Base-by-base conservation (phyloP, 441 rosid genomes). In the Populus trichocarpa region DNA sequence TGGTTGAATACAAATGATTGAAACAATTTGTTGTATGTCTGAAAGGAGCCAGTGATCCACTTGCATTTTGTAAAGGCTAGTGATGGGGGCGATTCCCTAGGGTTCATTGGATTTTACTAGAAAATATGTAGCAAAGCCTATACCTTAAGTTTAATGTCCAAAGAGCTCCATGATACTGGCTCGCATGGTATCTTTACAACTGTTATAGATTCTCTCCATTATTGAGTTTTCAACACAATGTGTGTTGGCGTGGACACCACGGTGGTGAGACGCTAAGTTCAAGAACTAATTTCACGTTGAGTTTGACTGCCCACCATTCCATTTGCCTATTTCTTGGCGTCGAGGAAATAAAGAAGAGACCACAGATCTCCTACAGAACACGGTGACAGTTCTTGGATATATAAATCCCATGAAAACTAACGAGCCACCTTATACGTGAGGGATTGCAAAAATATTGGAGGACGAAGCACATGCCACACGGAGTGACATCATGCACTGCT, bases 171-270 rank as follows among this genome's bases (percentile, higher is more conserved):
- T 65, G 69, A 46, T 74, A 46, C 75, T 50, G 28, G 11, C 50
- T 76, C 42, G 70, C 20, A 38, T 16, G 71, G 72, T 66, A 75
- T 82, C 81, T 77, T 82, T 66, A 81, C 86, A 75, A 77, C 82
- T 81, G 80, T 77, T 77, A 10, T 22, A 23, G 81, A 80, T 80
- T 82, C 79, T 70, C 67, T 77, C 76, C 78, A 82, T 80, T 79
- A 80, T 77, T 77, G 76, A 57, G 74, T 38, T 70, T 72, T 69
- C 35, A 40, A 69, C n/a, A 67, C 33, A 33, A 3, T 26, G 40
- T 1, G 66, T 28, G 68, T 10, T 66, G 32, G 33, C 61, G 67
- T 69, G 69, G 67, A 76, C 77, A 74, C 67, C 75, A 42, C 16
- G 78, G 46, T 64, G 65, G 14, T 6, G 72, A 28, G 36, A 69